Conservation (phyloP, 139 green algal species). For the Chloropicon primus region DNA sequence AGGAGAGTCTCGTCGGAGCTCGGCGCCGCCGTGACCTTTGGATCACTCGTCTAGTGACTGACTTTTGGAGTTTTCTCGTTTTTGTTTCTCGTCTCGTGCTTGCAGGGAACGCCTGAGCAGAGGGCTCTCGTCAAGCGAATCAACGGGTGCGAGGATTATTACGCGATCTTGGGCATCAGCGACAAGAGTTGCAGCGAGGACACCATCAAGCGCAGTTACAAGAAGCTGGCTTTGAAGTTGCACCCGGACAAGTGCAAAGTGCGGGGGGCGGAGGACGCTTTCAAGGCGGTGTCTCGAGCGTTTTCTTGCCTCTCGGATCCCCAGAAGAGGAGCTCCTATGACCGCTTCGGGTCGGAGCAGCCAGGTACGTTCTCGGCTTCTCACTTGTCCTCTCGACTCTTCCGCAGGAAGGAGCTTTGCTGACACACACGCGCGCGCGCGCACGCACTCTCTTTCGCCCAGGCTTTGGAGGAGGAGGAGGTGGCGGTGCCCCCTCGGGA, state of each 20-base stretch:
- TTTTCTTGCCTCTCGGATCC: constrained; percentile 50
- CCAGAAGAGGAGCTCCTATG: constrained; percentile 43
- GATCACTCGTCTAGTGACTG: background rate
- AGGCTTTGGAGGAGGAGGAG: constrained; percentile 1
- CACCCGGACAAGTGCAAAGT: constrained; percentile 20
- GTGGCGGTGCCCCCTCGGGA: constrained; percentile 6
- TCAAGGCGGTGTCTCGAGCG: constrained; percentile 48
- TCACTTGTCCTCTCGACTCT: background rate
- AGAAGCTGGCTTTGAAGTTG: constrained; percentile 5
- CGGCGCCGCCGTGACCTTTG: background rate
- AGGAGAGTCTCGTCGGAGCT: background rate
- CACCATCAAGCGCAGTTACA: background rate
- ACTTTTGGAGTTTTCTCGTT: background rate
- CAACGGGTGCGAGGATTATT: constrained; percentile 18
- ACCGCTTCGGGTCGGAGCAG: constrained; percentile 36
- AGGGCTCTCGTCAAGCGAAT: constrained; percentile 15
- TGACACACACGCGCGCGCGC: background rate
- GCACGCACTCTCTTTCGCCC: background rate
- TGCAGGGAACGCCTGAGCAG: constrained; percentile 17
- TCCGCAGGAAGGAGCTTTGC: background rate
- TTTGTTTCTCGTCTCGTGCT: background rate
- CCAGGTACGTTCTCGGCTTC: background rate
- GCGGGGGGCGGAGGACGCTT: constrained; percentile 35
- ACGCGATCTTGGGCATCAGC: constrained; percentile 20
- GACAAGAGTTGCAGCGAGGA: background rate